Base-by-base conservation (phyloP, 1,139 yeast species). In the Hansenula sp. region DNA sequence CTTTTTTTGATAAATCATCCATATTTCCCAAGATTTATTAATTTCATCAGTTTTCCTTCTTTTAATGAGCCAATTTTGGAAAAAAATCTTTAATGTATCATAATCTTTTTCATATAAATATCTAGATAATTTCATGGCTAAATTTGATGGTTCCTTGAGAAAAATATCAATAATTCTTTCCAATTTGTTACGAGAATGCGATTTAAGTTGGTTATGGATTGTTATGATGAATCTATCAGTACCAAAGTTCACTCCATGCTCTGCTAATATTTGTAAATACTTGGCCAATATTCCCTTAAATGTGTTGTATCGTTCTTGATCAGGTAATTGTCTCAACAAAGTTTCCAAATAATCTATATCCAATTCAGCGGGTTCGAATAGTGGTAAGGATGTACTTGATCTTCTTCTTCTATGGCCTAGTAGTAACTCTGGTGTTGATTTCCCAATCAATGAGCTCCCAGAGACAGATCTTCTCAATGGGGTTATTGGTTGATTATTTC, bases 81-180 rank as follows among this genome's bases (percentile, higher is more conserved):
- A 43, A 8, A 39, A 17, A 6, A 35, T 36, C 1, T 30, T 13
- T 30, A 46, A 40, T 1, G 32, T 10, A 8, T 43, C 34, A 32
- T 33, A 38, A 6, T 52, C 54, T 18, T 40, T 45, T 33, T 47
- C 49, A 29, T 51, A 45, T 13, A 44, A 36, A 15, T 47, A 45
- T 32, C 52, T 48, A 4, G 59, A 44, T 13, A 57, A 40, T 21
- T 45, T 52, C 56, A 56, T 54, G 1, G 55, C 57, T 13, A 51
- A 49, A 36, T 53, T 55, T 13, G 47, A 36, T 9, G 60, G 61
- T 3, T 43, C 17, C 2, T 46, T 34, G 1, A 57, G 17, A 28
- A 57, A 55, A 5, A 50, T 39, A 24, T 53, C 51, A 19, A 57
- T 49, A 5, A 55, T 47, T 27, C 42, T 41, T 2, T 41, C 33